phyloP scores from a whole-genome alignment of 192 early-diverging fungal species.

The Podila minutissima region DNA sequence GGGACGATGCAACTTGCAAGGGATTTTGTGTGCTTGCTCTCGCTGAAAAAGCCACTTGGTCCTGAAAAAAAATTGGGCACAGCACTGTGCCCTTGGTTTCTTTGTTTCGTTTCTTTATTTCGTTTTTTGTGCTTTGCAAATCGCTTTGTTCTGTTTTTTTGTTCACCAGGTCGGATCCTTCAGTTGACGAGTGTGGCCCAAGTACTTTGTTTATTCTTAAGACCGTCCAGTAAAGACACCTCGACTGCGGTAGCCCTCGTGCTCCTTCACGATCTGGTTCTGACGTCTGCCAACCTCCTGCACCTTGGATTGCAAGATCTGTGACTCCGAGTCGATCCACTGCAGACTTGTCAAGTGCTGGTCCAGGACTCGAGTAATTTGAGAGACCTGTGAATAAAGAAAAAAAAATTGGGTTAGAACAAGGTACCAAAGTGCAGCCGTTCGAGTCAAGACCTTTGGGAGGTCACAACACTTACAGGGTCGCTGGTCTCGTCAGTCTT shows the following conservation, averaged over 20 bases:
- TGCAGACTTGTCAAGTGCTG: constrained; percentile 90
- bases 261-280: constrained; percentile 42
- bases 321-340: constrained; percentile 87
- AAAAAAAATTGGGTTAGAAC: neutral
- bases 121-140: neutral
- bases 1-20: too few relatives aligned
- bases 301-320: constrained; percentile 65
- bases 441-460: too few relatives aligned
- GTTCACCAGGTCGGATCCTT: too few relatives aligned
- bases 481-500: constrained; percentile 46
- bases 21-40: neutral
- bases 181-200: neutral
- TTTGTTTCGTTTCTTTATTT: neutral
- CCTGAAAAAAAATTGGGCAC: too few relatives aligned
- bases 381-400: constrained; percentile 51
- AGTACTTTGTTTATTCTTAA: neutral
- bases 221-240: constrained; percentile 39
- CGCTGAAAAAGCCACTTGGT: too few relatives aligned
- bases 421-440: neutral
- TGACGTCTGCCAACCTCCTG: constrained; percentile 59
- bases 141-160: too few relatives aligned
- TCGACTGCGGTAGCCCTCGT: constrained; percentile 45
- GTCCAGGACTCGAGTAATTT: constrained; percentile 93
- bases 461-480: constrained; percentile 16
- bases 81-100: too few relatives aligned